These are phyloP conservation scores for Emiliania huxleyi DNA, from an alignment of 78 protist species.

Conservation along the genomic window DNA sequence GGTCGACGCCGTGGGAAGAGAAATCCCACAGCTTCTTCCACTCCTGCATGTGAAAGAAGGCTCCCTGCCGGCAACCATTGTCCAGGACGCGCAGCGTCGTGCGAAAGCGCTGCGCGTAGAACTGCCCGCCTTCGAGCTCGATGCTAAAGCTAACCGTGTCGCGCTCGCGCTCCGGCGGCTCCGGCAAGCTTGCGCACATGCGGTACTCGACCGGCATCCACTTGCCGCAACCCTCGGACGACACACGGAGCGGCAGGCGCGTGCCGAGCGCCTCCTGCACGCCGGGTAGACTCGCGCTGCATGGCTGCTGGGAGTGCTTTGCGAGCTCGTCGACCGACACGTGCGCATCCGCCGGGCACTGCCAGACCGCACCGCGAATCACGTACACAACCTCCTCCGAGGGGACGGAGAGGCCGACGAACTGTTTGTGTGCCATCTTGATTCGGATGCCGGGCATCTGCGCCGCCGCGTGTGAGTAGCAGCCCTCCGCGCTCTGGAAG, in stretches of 20 bases:
- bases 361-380: background rate
- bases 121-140: background rate
- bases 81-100: background rate
- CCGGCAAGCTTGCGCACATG: conserved; percentile 1
- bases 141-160: background rate
- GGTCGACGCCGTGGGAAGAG: background rate
- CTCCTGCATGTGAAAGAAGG: conserved; percentile 23
- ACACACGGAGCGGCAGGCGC: background rate
- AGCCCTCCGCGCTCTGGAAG: conserved; percentile 13
- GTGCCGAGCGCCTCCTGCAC: background rate
- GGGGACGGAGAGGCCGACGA: background rate
- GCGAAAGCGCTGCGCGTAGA: background rate
- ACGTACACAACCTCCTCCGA: background rate
- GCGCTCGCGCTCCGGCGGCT: background rate
- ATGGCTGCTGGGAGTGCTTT: background rate
- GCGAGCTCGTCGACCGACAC: background rate
- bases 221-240: background rate
- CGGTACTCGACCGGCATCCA: background rate
- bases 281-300: background rate
- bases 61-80: background rate
- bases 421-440: background rate
- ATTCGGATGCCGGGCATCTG: background rate
- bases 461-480: background rate
- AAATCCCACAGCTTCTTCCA: conserved; percentile 17
- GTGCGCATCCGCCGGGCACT: background rate